These are phyloP conservation scores for Tympanopsis confertula DNA, from an alignment of 2,329 filamentous ascomycete genomes.

Conservation along the genomic window DNA sequence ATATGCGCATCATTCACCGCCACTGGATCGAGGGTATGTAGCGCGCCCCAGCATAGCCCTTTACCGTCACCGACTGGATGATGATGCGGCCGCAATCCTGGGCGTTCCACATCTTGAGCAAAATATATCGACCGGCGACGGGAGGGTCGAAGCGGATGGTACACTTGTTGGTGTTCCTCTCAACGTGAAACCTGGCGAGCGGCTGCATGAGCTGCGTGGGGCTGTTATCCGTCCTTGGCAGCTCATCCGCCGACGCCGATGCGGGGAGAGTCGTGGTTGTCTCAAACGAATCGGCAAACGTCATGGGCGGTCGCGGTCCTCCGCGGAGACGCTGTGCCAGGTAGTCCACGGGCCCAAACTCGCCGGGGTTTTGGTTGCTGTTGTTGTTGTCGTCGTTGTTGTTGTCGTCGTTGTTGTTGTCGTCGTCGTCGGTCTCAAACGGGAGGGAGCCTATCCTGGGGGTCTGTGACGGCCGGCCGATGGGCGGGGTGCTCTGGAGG, in stretches of 20 bases:
- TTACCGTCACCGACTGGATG: conserved; percentile 73
- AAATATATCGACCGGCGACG: conserved; percentile 69
- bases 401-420: conserved; percentile 26
- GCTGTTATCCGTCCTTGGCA: neutral
- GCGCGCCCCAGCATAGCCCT: conserved; percentile 74
- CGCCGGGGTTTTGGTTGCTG: conserved; percentile 18
- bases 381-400: conserved; percentile 20
- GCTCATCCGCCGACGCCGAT: neutral
- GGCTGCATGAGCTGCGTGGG: conserved; percentile 45
- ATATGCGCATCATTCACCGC: conserved; percentile 29
- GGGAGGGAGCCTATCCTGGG: conserved; percentile 41
- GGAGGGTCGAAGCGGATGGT: conserved; percentile 77
- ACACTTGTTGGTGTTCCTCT: conserved; percentile 71
- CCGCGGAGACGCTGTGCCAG: conserved; percentile 10
- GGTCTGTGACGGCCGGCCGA: too few species aligned
- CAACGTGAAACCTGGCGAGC: conserved; percentile 74
- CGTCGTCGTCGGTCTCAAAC: conserved; percentile 35
- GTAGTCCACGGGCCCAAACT: conserved; percentile 12
- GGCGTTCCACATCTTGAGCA: conserved; percentile 84
- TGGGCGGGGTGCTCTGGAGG: conserved; percentile 4
- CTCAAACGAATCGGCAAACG: conserved; percentile 27
- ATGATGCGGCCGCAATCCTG: conserved; percentile 69
- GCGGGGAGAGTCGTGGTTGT: conserved; percentile 17
- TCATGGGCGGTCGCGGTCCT: conserved; percentile 11
- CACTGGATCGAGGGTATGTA: conserved; percentile 65